Evolutionary conservation across 352 stramenopile genomes (phyloP), one percentile per base, ranked within the genome.

Genomic region (Phytophthora nicotianae): DNA sequence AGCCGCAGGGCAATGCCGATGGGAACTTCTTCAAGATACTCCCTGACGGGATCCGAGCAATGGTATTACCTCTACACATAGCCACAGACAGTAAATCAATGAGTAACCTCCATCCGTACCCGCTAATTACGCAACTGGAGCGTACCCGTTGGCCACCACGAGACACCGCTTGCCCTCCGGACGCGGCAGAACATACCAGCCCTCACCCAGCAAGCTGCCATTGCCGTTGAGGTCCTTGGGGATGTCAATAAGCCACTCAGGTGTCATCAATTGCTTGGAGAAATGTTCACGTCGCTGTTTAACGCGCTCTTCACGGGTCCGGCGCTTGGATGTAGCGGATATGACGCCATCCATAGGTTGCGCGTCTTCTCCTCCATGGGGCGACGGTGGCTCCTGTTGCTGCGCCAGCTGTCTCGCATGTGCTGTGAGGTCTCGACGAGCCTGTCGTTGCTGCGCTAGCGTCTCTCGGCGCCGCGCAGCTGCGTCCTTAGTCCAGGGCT

Each of bases 111-210:
- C 11, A 49, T 5, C 14, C 14, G 11, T 50, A 45, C 29, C 21
- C 35, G 9, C 11, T 7, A 38, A 13, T 11, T 27, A 38, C 4
- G 6, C 21, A 38, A 41, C n/a, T 35, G 29, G 16, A 54, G 20
- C 70, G 42, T 77, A 95, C 79, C 89, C 85, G 50, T 89, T 89
- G 21, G 91, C 76, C 42, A 98, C 83, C 24, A 98, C 85, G 10
- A 98, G 68, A 43, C 88, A 95, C 38, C 89, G 84, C 71, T 96
- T 96, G 49, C 92, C 92, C 50, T 98, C 92, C 2, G 92, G 92
- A n/a, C 90, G 79, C 14, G 92, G 87, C 58, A 97, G 64, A 60
- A 97, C 91, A 56, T 92, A 97, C 92, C 92, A 98, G 38, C 89
- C 91, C 9, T 81, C 80, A 26, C 88, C 89, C 2, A 86, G 59